Evolutionary conservation across 495 filamentous ascomycete genomes (phyloP).

Genomic region (Penicillium coprophilum): DNA sequence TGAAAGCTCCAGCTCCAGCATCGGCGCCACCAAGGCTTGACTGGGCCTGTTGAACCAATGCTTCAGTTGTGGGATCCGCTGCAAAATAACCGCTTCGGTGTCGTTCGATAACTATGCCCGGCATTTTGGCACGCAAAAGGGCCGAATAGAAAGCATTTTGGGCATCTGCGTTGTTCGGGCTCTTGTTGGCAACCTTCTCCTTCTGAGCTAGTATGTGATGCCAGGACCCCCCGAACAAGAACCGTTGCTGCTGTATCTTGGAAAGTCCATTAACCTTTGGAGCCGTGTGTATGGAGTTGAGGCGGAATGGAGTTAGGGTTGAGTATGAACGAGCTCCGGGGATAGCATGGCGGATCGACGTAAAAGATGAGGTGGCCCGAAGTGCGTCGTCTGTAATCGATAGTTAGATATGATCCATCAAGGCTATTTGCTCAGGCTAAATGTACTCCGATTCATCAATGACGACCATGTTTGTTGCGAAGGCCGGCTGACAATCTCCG

Average conservation of each 20-base stretch:
- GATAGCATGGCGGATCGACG: constrained; percentile 11
- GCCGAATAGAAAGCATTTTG: constrained; percentile 94
- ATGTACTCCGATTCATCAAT: constrained; percentile 22
- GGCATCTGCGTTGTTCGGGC: constrained; percentile 77
- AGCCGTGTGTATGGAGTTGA: constrained; percentile 25
- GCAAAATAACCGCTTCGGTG: constrained; percentile 85
- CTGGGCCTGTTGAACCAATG: constrained; percentile 72
- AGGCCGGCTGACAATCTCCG: constrained; percentile 20
- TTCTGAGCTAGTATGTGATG: constrained; percentile 64
- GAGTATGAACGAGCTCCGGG: constrained; percentile 38
- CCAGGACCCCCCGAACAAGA: constrained; percentile 56
- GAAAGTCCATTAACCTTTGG: constrained; percentile 27
- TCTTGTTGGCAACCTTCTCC: constrained; percentile 89
- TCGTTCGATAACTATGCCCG: constrained; percentile 84
- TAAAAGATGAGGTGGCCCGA: constrained; percentile 27
- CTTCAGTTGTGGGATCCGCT: constrained; percentile 67
- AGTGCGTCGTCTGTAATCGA: constrained; percentile 21
- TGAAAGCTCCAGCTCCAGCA: constrained; percentile 29
- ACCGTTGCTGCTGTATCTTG: constrained; percentile 43
- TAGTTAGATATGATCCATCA: constrained; percentile 2
- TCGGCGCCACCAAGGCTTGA: constrained; percentile 60
- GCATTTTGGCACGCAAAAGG: constrained; percentile 87
- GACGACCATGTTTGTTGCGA: constrained; percentile 21
- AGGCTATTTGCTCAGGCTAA: neutral
- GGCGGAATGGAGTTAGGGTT: constrained; percentile 33